These are phyloP conservation scores for Aureobasidium mangrovei DNA, from an alignment of 2,329 filamentous ascomycete species.

Conservation along the genomic window DNA sequence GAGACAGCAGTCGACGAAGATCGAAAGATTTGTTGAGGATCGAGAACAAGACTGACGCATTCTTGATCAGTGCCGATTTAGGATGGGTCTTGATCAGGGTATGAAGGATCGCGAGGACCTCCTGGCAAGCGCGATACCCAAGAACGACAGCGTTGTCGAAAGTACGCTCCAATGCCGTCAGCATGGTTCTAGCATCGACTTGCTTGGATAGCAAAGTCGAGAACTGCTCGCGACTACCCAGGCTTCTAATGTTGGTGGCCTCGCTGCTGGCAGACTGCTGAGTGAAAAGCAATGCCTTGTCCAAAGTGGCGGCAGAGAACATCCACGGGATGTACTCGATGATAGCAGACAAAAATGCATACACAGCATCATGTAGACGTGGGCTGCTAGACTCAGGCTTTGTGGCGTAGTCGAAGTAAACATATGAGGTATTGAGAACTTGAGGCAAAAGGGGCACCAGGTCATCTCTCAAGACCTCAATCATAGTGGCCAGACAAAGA, in stretches of 20 bases:
- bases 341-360: constrained; percentile 68
- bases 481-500: constrained; percentile 77
- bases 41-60: constrained; percentile 58
- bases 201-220: constrained; percentile 67
- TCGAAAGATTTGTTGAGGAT: constrained; percentile 52
- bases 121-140: constrained; percentile 47
- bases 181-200: constrained; percentile 66
- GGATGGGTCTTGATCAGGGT: constrained; percentile 66
- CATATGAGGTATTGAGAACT: constrained; percentile 62
- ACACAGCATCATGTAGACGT: constrained; percentile 72
- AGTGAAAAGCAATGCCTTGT: constrained; percentile 62
- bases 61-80: constrained; percentile 71
- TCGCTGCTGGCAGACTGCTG: constrained; percentile 53
- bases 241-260: constrained; percentile 9
- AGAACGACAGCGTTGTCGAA: constrained; percentile 54
- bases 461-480: constrained; percentile 78
- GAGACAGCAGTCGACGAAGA: constrained; percentile 51
- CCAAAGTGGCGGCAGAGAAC: constrained; percentile 66
- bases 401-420: constrained; percentile 60
- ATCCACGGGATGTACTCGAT: constrained; percentile 83
- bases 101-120: constrained; percentile 62
- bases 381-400: constrained; percentile 44
- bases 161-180: constrained; percentile 62
- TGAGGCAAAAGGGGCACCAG: constrained; percentile 75
- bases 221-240: constrained; percentile 57